Evolutionary conservation across 176 grass and related monocot genomes (phyloP).

Genomic region (Metroxylon sagu): DNA sequence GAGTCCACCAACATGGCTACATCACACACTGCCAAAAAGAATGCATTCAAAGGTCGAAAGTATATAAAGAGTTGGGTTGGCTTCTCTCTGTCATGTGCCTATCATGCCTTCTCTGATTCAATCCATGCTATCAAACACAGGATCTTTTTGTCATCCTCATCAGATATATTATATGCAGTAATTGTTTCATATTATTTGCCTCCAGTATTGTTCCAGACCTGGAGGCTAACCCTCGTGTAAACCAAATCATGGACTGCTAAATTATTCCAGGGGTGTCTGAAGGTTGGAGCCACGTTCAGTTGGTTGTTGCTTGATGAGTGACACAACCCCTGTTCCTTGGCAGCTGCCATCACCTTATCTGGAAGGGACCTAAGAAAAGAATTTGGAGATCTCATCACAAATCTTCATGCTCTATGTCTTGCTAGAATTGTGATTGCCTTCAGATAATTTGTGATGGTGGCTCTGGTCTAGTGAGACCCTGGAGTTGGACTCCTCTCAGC

Average conservation of each 20-base stretch:
- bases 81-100: constrained; percentile 22
- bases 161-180: neutral
- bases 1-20: no score
- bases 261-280: constrained; percentile 9
- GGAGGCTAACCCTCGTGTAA: constrained; percentile 2
- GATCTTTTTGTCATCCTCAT: neutral
- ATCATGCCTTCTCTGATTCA: constrained; percentile 2
- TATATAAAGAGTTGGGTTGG: neutral
- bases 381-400: no score
- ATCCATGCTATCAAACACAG: no score
- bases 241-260: neutral
- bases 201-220: constrained; percentile 3
- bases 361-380: no score
- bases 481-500: no score
- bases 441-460: no score
- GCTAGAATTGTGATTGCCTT: no score
- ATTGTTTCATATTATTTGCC: neutral
- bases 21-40: no score
- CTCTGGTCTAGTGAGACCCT: no score
- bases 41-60: constrained; percentile 3
- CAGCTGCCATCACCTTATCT: no score
- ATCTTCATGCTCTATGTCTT: no score
- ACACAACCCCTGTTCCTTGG: no score
- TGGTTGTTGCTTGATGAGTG: neutral
- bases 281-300: constrained; percentile 26